A percentile compares a stretch with the other conserved stretches of the same genome.
Evolutionary conservation across 2,329 filamentous ascomycete genomes (phyloP).

Genomic region (Cryphonectria japonica): DNA sequence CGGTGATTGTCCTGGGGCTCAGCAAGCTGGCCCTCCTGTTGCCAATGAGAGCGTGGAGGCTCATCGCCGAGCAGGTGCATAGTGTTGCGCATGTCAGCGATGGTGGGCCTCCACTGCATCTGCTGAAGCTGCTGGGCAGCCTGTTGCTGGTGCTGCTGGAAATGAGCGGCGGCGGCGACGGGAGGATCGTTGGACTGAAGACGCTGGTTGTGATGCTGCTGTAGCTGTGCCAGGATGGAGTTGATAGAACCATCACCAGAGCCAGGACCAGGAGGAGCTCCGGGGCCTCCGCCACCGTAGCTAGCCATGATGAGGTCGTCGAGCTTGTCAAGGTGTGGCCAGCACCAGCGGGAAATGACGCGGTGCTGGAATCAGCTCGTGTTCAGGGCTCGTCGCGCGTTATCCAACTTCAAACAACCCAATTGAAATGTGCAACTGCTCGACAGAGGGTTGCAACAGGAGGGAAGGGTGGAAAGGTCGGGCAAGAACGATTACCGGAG

Average conservation of each 20-base stretch:
- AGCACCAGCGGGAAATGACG: slow-evolving; percentile 29
- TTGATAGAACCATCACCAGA: slow-evolving; percentile 39
- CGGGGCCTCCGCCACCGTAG: slow-evolving; percentile 38
- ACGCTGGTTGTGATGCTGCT: slow-evolving; percentile 38
- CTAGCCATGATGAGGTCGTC: slow-evolving; percentile 39
- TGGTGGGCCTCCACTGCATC: slow-evolving; percentile 29
- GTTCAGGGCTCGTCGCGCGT: background rate
- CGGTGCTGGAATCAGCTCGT: slow-evolving; percentile 10
- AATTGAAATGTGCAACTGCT: background rate
- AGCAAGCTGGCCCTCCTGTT: slow-evolving; percentile 29
- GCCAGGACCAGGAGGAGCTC: slow-evolving; percentile 1
- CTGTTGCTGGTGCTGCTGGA: slow-evolving; percentile 26
- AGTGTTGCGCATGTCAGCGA: slow-evolving; percentile 30
- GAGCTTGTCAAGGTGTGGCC: slow-evolving; percentile 24
- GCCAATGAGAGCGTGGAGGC: slow-evolving; percentile 34
- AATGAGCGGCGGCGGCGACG: slow-evolving; percentile 32
- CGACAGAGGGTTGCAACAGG: background rate
- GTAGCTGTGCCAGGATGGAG: slow-evolving; percentile 47
- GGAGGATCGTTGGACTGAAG: slow-evolving; percentile 19
- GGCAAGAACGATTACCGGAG: slow-evolving; percentile 19
- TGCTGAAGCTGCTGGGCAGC: slow-evolving; percentile 26
- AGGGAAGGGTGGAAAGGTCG: background rate
- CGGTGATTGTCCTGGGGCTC: slow-evolving; percentile 31
- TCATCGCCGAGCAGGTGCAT: slow-evolving; percentile 33
- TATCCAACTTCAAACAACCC: slow-evolving; percentile 4